Evolutionary conservation across 2,329 filamentous ascomycete species (phyloP).

Genomic region (Clarireedia monteithiana): DNA sequence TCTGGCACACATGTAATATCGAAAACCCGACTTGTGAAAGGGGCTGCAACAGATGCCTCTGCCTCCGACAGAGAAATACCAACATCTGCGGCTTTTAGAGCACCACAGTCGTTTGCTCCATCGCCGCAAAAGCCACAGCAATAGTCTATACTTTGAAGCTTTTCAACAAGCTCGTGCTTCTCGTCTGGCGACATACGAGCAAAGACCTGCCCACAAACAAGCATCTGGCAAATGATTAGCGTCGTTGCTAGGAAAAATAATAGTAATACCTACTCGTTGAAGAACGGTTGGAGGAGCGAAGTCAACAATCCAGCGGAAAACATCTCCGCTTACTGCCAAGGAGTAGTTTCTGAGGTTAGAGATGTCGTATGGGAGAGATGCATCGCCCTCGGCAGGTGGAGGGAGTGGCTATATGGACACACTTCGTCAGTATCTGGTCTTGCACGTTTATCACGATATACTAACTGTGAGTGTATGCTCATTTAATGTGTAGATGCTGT

Average conservation of each 20-base stretch:
- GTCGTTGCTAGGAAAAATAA: not conserved
- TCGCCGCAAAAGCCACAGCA: constrained; percentile 95
- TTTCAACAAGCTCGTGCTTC: constrained; percentile 96
- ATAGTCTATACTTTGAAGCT: constrained; percentile 92
- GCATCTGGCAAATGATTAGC: constrained; percentile 52
- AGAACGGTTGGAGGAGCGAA: constrained; percentile 77
- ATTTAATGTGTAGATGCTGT: constrained; percentile 69
- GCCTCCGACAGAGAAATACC: constrained; percentile 96
- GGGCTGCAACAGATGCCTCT: constrained; percentile 95
- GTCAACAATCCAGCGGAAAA: constrained; percentile 94
- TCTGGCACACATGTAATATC: constrained; percentile 94
- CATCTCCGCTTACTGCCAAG: constrained; percentile 82
- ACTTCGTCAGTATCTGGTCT: constrained; percentile 30
- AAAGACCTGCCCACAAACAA: constrained; percentile 86
- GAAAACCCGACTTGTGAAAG: constrained; percentile 91
- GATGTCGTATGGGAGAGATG: constrained; percentile 79
- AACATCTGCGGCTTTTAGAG: constrained; percentile 92
- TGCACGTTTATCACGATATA: constrained; percentile 4
- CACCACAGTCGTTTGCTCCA: constrained; percentile 94
- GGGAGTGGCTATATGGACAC: constrained; percentile 46
- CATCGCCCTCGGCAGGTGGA: constrained; percentile 62
- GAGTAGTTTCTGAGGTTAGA: constrained; percentile 78
- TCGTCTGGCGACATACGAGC: constrained; percentile 98
- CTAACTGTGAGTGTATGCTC: constrained; percentile 64
- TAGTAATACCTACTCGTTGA: constrained; percentile 45